Evolutionary conservation across 331 rosid species (phyloP), one percentile per base, ranked within the genome.

Genomic region (Pyrus hybrid): DNA sequence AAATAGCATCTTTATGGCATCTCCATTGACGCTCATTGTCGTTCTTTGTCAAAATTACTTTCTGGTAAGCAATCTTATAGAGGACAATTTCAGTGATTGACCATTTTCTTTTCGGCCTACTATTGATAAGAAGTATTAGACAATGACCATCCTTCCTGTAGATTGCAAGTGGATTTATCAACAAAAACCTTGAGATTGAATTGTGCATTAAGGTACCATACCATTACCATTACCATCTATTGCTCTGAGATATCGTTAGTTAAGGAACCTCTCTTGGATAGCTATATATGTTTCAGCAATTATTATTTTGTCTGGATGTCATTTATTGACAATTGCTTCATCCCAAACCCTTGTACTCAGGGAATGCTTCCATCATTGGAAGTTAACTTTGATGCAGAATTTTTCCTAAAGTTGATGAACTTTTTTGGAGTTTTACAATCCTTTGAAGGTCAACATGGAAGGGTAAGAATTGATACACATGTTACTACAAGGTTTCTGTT

Each of bases 141-240:
- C 20, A 30, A 54, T 66, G 80, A 69, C 82, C 82, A 83, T 68
- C 83, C 88, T 80, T 85, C 83, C 41, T 88, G 85, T 72, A 79
- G 70, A 75, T 22, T 91, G 81, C 84, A 87, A 82, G 85, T 90
- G 70, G 87, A 88, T 20, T 77, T 88, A 54, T 82, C 92, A 64
- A 85, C 86, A 62, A 80, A 78, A 80, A 78, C 45, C 62, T 56
- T 71, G 95, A 91, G 77, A 77, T 72, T 74, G 89, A 83, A 66
- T 64, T 81, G 70, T 82, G 88, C n/a, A 82, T 91, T 17, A 91
- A 94, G 97, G 98, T 93, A 83, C 68, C n/a, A 22, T 69, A 18
- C 60, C 10, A 2, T 43, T 69, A 18, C 60, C 10, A 2, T 43
- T 53, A 49, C 62, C 29, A 68, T 70, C 43, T 82, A 25, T 65